Evolutionary conservation across 768 basidiomycete genomes (phyloP), one percentile per base, ranked within the genome.

Genomic region (Fibroporia radiculosa): DNA sequence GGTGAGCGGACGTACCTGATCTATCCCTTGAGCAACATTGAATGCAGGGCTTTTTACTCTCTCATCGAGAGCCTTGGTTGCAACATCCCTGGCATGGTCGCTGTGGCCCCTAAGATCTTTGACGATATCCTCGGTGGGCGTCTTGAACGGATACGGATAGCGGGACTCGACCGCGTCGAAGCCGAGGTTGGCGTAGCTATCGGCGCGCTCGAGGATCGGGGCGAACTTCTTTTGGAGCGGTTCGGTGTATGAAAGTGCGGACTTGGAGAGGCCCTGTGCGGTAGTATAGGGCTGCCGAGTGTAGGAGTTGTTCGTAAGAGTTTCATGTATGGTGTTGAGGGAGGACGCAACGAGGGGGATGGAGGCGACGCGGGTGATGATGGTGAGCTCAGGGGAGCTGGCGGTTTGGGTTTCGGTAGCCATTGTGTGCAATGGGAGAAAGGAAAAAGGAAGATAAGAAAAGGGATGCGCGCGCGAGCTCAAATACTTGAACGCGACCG

Each of bases 141-240:
- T 76, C 48, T 77, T 70, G 73, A 89, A 91, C 4, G 85, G 77
- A 58, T 80, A 82, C 11, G 87, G 88, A 59, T 80, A 87, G 42
- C 76, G 75, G 43, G 73, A 69, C 67, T 88, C 72, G 43, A 89
- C 82, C 16, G 62, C 78, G 58, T 90, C 85, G 29, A 87, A 71
- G 23, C 78, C 82, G 67, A 76, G 80, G 72, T 86, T 84, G 23
- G 82, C 87, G 42, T 65, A 66, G n/a, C 64, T 74, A 51, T 90
- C 78, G 2, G 75, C 83, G 37, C 74, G 70, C 43, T 69, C 64
- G 53, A 88, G 75, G 26, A 85, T 57, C 6, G 87, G 84, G 0
- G 79, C 80, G 18, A 90, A 64, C 43, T 72, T 74, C 41, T 70
- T 64, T 53, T 84, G 82, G 34, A 88, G 47, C 3, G 87, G 84